phyloP scores from a whole-genome alignment of 805 yeast species.

The Grigorovia jiainica region DNA sequence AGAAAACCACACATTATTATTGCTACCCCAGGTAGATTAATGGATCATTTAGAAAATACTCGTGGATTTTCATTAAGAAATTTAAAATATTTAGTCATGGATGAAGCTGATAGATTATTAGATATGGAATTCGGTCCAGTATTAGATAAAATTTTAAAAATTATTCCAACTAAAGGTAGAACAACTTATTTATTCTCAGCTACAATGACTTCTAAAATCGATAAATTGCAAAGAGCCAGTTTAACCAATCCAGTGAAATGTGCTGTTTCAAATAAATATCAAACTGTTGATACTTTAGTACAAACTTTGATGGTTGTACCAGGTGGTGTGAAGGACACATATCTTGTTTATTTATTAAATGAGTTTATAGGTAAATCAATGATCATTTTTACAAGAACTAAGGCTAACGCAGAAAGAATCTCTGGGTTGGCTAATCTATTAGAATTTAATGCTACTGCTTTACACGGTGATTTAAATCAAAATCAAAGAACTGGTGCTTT shows the following conservation, averaged over 20 bases:
- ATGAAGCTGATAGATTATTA: slow-evolving; percentile 91
- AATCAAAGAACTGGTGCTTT: slow-evolving; percentile 76
- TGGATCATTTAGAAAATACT: slow-evolving; percentile 90
- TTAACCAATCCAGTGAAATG: slow-evolving; percentile 81
- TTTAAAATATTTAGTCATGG: slow-evolving; percentile 80
- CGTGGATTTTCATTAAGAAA: slow-evolving; percentile 78
- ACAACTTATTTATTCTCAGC: slow-evolving; percentile 87
- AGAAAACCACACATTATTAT: slow-evolving; percentile 89
- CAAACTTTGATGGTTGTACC: slow-evolving; percentile 88
- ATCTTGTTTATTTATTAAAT: slow-evolving; percentile 68
- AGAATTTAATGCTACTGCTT: slow-evolving; percentile 84
- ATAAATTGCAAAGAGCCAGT: slow-evolving; percentile 89
- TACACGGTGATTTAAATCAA: slow-evolving; percentile 87
- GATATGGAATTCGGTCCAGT: slow-evolving; percentile 98
- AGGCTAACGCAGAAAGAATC: slow-evolving; percentile 89
- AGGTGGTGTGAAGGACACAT: slow-evolving; percentile 86
- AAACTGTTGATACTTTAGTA: slow-evolving; percentile 88
- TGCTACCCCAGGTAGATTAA: slow-evolving; percentile 90
- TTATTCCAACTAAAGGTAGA: slow-evolving; percentile 72
- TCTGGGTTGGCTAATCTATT: slow-evolving; percentile 70
- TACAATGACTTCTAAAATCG: slow-evolving; percentile 94
- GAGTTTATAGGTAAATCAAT: slow-evolving; percentile 78
- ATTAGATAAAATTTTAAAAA: slow-evolving; percentile 70
- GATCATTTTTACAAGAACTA: slow-evolving; percentile 86
- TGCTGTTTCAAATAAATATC: slow-evolving; percentile 78